Conservation (phyloP, 2,329 filamentous ascomycete species). For the Pyricularia pennisetigena region DNA sequence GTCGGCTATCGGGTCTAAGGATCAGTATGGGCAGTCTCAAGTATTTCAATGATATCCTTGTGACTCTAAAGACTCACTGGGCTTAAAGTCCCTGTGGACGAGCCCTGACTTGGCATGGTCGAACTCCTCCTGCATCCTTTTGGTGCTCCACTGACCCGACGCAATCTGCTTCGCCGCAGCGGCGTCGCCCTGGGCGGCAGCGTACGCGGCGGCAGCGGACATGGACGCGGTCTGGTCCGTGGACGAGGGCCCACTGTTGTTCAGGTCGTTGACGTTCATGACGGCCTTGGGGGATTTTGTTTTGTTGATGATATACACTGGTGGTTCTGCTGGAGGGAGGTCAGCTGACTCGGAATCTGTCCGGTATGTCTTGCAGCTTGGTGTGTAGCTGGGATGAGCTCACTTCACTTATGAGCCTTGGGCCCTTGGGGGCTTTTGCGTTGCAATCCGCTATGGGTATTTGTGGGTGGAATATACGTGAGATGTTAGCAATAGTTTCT, state of each 20-base stretch:
- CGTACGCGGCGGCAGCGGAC: neutral
- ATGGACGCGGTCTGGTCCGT: neutral
- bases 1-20: constrained; percentile 16
- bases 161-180: neutral
- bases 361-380: neutral
- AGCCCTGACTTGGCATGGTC: constrained; percentile 27
- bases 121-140: constrained; percentile 31
- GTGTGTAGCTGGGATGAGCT: neutral
- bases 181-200: constrained; percentile 7
- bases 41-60: too few species aligned
- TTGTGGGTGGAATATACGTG: neutral
- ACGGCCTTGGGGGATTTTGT: neutral
- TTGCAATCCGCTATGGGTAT: neutral
- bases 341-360: neutral
- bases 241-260: neutral
- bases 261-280: neutral
- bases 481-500: neutral
- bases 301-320: neutral
- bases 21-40: neutral
- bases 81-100: constrained; percentile 34
- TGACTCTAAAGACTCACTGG: constrained; percentile 23
- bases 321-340: neutral
- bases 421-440: neutral
- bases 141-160: constrained; percentile 14
- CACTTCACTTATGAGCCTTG: neutral